Base-by-base conservation (phyloP, 768 basidiomycete genomes). In the Pholiota microspora region DNA sequence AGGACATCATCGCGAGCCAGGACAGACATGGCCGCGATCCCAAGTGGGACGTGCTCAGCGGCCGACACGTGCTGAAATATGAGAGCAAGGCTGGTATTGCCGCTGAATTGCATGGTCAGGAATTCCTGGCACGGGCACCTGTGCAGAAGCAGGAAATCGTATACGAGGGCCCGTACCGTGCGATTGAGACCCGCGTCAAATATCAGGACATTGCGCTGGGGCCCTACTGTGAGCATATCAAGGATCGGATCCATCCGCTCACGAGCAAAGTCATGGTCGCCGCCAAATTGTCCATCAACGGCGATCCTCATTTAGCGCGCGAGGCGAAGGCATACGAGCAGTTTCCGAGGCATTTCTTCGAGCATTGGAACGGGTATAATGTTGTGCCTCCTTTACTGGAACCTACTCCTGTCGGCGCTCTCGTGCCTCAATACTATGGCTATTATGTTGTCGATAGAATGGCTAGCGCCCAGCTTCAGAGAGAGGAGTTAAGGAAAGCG, bases 391-490 rank as follows among this genome's bases (percentile, higher is more conserved):
- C 79, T 2, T 54, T 81, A 4, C 66, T 67, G 27, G 60, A 74
- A 57, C 77, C 82, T 0, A 73, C 77, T 0, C 80, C 81, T 2
- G 69, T 79, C 3, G 69, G 72, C 6, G 74, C 85, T 0, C 45
- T 85, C 45, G 79, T 82, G 2, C 85, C 86, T 0, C 83, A 85
- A 63, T 87, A 78, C 65, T 87, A 82, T 59, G 85, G 86, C 1
- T 83, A 81, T 65, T 87, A 86, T 58, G 62, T 59, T 7, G 18
- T 42, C 2, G 21, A 23, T 16, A 36, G n/a, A 36, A n/a, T n/a
- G n/a, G n/a, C n/a, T n/a, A 16, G 2, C n/a, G 35, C 35, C 35
- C 10, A 16, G n/a, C 31, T 7, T 4, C n/a, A 36, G 34, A 2
- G 1, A 2, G n/a, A 36, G n/a, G n/a, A 36, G n/a, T n/a, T 2